phyloP scores from a whole-genome alignment of 176 grass and related monocot genomes.

The Guadua angustifolia region DNA sequence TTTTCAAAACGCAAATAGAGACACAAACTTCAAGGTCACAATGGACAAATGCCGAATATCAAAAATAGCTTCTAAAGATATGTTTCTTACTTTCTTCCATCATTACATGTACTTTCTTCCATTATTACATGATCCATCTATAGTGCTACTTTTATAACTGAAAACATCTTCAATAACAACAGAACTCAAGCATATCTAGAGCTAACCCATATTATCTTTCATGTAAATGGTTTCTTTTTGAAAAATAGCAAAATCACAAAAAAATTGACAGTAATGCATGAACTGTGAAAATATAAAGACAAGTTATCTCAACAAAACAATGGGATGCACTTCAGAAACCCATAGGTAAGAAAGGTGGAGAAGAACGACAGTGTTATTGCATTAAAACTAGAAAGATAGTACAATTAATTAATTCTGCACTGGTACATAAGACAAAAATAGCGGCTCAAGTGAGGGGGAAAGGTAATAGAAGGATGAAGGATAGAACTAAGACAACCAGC shows the following conservation, averaged over 20 bases:
- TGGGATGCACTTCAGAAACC: slow-evolving; percentile 15
- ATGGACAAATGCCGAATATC: not conserved
- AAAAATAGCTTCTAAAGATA: slow-evolving; percentile 6
- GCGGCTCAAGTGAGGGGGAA: too few relatives aligned
- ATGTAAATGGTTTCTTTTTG: not conserved
- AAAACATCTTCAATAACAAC: slow-evolving; percentile 17
- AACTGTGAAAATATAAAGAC: not conserved
- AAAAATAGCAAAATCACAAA: not conserved
- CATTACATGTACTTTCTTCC: slow-evolving; percentile 11
- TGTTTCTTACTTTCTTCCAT: not conserved
- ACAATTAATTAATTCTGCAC: not conserved
- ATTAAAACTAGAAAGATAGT: not conserved
- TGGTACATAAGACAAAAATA: not conserved
- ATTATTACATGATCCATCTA: not conserved
- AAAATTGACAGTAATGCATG: not conserved
- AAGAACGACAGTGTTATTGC: not conserved
- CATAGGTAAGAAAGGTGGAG: not conserved
- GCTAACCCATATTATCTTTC: not conserved
- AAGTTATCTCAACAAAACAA: slow-evolving; percentile 10
- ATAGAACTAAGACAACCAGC: not conserved
- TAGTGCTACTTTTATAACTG: not conserved
- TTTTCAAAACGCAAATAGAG: not conserved
- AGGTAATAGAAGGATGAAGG: slow-evolving; percentile 17
- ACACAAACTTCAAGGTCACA: not conserved
- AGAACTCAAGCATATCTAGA: not conserved